phyloP scores from a whole-genome alignment of 2,329 filamentous ascomycete genomes.

The Phyllosticta citrichinensis region DNA sequence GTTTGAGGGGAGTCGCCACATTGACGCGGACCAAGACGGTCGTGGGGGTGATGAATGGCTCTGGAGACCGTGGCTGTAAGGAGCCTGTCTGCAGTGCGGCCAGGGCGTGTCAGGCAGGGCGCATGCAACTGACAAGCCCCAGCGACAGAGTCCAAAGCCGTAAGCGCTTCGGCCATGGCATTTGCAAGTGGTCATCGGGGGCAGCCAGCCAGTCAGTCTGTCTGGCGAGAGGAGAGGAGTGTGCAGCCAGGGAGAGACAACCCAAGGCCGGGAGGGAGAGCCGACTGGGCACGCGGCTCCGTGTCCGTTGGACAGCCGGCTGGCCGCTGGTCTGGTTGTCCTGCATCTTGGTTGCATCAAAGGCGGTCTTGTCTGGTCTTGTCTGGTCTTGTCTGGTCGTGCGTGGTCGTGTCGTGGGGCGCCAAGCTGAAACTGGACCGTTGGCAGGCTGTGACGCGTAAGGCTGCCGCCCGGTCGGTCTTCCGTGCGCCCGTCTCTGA shows the following conservation, averaged over 20 bases:
- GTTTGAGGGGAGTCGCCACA: neutral
- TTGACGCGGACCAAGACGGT: neutral
- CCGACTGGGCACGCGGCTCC: neutral
- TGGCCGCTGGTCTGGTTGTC: neutral
- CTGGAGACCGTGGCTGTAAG: neutral
- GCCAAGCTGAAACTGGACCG: slow-evolving; percentile 7
- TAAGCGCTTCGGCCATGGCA: neutral
- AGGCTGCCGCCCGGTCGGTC: neutral
- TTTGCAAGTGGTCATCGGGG: neutral
- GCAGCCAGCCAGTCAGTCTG: neutral
- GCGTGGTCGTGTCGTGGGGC: neutral
- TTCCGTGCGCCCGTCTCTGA: neutral
- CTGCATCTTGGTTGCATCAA: neutral
- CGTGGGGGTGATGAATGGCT: neutral
- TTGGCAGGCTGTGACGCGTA: slow-evolving; percentile 10
- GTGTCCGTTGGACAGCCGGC: neutral
- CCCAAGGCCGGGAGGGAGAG: neutral
- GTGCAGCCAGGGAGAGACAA: neutral
- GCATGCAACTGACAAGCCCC: neutral
- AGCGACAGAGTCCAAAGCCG: neutral
- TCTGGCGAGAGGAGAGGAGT: neutral
- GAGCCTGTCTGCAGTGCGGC: neutral
- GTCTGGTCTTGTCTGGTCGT: too few species aligned
- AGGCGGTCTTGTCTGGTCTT: neutral
- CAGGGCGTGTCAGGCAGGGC: neutral